A percentile compares a stretch with the other conserved stretches of the same genome.
Conservation (phyloP, 2,329 filamentous ascomycete species). For the Tolypocladium ovalisporum region DNA sequence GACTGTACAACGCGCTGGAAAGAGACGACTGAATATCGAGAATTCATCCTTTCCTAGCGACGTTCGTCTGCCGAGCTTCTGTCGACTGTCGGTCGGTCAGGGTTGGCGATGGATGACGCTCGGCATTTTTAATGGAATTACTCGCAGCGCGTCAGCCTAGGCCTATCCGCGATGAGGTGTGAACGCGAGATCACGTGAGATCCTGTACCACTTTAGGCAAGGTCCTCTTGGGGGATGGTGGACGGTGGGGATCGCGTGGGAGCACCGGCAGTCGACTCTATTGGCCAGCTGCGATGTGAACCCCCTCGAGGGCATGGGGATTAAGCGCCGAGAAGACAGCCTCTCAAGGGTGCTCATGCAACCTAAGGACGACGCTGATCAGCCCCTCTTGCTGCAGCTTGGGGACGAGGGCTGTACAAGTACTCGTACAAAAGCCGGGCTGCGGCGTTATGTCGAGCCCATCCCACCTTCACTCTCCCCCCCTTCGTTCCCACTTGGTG, state of each 20-base stretch:
- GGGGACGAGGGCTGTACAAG: slow-evolving; percentile 10
- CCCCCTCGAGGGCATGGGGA: not conserved
- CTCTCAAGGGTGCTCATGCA: not conserved
- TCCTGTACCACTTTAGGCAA: not conserved
- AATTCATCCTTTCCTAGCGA: not conserved
- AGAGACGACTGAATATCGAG: not conserved
- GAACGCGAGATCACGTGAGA: slow-evolving; percentile 5
- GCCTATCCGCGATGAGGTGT: not conserved
- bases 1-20: not conserved
- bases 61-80: not conserved
- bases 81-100: not conserved
- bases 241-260: not conserved
- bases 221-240: not conserved
- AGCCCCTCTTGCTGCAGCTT: not conserved
- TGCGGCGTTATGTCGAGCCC: not conserved
- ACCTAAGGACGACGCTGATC: not conserved
- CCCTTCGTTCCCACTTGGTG: not conserved
- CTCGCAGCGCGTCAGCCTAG: not conserved
- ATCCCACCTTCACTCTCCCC: not conserved
- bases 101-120: not conserved
- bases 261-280: not conserved
- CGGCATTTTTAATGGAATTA: not conserved
- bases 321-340: not conserved
- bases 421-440: slow-evolving; percentile 13
- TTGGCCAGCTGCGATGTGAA: not conserved